Evolutionary conservation across 352 stramenopile genomes (phyloP).

Genomic region (Phytophthora pisi): DNA sequence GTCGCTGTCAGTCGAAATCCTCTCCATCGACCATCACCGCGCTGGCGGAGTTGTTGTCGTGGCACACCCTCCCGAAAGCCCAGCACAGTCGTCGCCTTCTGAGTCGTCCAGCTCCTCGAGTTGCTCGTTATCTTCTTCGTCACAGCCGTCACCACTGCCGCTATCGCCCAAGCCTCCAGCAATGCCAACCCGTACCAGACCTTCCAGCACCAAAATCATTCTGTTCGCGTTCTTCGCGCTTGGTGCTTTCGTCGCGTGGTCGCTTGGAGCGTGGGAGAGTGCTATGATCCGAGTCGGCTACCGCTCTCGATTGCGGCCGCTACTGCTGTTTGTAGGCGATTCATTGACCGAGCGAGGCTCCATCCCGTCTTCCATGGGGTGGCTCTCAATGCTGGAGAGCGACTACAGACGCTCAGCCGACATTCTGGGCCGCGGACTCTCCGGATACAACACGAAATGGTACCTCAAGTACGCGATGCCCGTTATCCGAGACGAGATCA

Average conservation of each 20-base stretch:
- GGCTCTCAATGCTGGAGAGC: slow-evolving; percentile 41
- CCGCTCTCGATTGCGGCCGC: slow-evolving; percentile 25
- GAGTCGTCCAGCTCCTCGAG: slow-evolving; percentile 2
- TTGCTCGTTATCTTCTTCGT: not conserved
- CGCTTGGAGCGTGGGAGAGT: slow-evolving; percentile 20
- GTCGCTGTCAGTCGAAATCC: slow-evolving; percentile 1
- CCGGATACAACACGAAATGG: slow-evolving; percentile 60
- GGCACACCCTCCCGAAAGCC: not conserved
- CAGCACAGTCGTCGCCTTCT: not conserved
- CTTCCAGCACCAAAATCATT: slow-evolving; percentile 22
- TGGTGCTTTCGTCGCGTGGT: slow-evolving; percentile 31
- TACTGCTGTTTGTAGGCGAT: slow-evolving; percentile 52
- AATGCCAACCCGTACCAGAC: not conserved
- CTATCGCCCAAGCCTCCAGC: not conserved
- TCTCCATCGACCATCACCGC: not conserved
- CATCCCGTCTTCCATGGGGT: slow-evolving; percentile 46
- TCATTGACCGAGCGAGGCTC: slow-evolving; percentile 59
- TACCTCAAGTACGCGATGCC: slow-evolving; percentile 39
- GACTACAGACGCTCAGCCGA: slow-evolving; percentile 50
- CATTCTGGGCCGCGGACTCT: slow-evolving; percentile 52
- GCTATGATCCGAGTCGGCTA: slow-evolving; percentile 1
- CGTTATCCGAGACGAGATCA: slow-evolving; percentile 39
- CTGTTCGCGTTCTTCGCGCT: slow-evolving; percentile 15
- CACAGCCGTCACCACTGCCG: not conserved
- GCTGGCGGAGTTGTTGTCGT: not conserved